Evolutionary conservation across 1,139 yeast genomes (phyloP).

Genomic region (Hanseniaspora sp.): DNA sequence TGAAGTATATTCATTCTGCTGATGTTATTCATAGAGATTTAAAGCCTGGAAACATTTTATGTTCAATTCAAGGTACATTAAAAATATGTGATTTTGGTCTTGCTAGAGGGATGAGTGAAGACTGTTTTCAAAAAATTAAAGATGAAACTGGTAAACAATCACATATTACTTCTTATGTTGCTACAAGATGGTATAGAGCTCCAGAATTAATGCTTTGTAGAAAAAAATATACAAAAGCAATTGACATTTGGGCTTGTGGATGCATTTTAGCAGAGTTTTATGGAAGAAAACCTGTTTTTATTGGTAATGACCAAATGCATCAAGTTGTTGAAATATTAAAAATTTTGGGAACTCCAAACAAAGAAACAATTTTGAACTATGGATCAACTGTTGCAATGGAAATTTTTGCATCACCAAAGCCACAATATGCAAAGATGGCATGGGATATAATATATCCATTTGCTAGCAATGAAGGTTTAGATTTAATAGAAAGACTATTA

Average conservation of each 20-base stretch:
- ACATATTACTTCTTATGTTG: slow-evolving; percentile 74
- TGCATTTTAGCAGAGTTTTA: slow-evolving; percentile 69
- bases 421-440: slow-evolving; percentile 32
- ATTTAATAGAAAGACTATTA: slow-evolving; percentile 42
- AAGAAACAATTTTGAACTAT: slow-evolving; percentile 30
- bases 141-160: slow-evolving; percentile 20
- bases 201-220: slow-evolving; percentile 73
- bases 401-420: slow-evolving; percentile 33
- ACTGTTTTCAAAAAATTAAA: slow-evolving; percentile 30
- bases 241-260: slow-evolving; percentile 75
- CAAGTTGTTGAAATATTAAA: slow-evolving; percentile 55
- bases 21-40: slow-evolving; percentile 76
- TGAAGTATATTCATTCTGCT: slow-evolving; percentile 75
- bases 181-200: slow-evolving; percentile 92
- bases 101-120: slow-evolving; percentile 59
- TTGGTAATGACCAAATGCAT: slow-evolving; percentile 54
- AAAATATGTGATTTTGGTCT: slow-evolving; percentile 84
- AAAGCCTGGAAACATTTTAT: slow-evolving; percentile 74
- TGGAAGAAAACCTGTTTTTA: slow-evolving; percentile 61
- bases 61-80: slow-evolving; percentile 56
- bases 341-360: slow-evolving; percentile 52
- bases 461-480: slow-evolving; percentile 41
- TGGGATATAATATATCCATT: slow-evolving; percentile 50
- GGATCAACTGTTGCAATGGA: slow-evolving; percentile 35
- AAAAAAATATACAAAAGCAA: slow-evolving; percentile 43